A percentile compares a stretch with the other conserved stretches of the same genome.
These are phyloP conservation scores for Lactarius quietus DNA, from an alignment of 768 basidiomycete species.

Conservation along the genomic window DNA sequence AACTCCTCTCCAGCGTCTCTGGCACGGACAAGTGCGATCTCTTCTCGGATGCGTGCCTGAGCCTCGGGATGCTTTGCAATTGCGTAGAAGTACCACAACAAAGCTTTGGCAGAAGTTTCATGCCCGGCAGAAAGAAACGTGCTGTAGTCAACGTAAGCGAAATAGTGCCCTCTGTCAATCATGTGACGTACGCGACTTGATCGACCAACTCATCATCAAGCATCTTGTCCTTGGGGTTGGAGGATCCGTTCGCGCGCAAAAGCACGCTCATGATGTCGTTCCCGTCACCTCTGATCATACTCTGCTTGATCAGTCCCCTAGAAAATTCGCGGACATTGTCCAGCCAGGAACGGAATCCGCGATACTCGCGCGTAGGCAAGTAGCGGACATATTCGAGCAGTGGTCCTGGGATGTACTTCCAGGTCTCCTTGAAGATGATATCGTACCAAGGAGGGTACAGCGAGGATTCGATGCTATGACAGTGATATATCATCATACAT, in stretches of 20 bases:
- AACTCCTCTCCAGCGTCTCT: neutral
- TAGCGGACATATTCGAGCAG: neutral
- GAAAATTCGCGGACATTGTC: neutral
- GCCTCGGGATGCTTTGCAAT: conserved; percentile 4
- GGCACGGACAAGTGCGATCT: conserved; percentile 4
- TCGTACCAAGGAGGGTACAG: conserved; percentile 9
- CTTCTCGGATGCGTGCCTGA: conserved; percentile 17
- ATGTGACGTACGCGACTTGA: neutral
- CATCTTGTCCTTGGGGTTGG: neutral
- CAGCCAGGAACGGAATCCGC: neutral
- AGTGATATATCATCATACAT: neutral
- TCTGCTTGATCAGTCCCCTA: neutral
- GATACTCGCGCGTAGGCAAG: neutral
- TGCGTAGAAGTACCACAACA: conserved; percentile 1
- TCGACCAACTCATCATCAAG: neutral
- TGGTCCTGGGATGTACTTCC: neutral
- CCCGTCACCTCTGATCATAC: neutral
- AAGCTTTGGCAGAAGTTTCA: neutral
- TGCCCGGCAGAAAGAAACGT: neutral
- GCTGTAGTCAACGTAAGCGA: neutral
- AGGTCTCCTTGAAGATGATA: neutral
- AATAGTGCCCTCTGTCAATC: neutral
- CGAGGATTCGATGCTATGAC: neutral
- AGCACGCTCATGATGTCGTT: conserved; percentile 5
- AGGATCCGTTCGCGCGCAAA: neutral